Base-by-base conservation (phyloP, 2,329 filamentous ascomycete genomes). In the Clonostachys chloroleuca region DNA sequence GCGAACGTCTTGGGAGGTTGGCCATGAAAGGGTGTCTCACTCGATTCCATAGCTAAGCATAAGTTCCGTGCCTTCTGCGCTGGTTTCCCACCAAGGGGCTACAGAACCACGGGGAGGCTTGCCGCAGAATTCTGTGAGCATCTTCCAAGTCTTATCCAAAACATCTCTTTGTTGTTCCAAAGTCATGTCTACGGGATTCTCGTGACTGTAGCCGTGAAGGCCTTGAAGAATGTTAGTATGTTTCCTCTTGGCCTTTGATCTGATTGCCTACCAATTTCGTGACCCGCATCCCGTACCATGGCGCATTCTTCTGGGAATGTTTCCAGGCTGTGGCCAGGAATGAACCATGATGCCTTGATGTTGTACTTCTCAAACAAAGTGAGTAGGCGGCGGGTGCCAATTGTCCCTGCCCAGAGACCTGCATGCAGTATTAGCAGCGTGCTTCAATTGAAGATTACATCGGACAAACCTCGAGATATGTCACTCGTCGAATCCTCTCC, bases 121-220 rank as follows among this genome's bases (percentile, higher is more conserved):
- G 6, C 87, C 83, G 37, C 77, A 79, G 36, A 92, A 86, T 0
- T 85, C 80, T 0, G 81, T 88, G 34, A 89, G 74, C 63, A 90
- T 74, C 20, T 77, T 75, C 59, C 83, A 89, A 16, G 85, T 88
- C 63, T 88, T 88, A 56, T 87, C 83, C 7, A 92, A 74, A 14
- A 92, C 83, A 48, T 87, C 85, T 13, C 77, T 77, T 62, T 92
- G 87, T 65, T 92, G 87, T 58, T 90, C 86, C 2, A 87, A 61
- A 0, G 76, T 86, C 85, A 90, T 88, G 48, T 83, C 78, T 1
- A 72, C 73, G 0, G 86, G 85, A 55, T 90, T 89, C 59, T 90
- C 86, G 56, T 90, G 86, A 0, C 77, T 82, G 65, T 90, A 90
- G 5, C 84, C 86, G 52, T 90, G 86, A 14, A 80, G 72, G 13